These are phyloP conservation scores for Tulasnella sp. DNA, from an alignment of 768 basidiomycete genomes.

Conservation along the genomic window DNA sequence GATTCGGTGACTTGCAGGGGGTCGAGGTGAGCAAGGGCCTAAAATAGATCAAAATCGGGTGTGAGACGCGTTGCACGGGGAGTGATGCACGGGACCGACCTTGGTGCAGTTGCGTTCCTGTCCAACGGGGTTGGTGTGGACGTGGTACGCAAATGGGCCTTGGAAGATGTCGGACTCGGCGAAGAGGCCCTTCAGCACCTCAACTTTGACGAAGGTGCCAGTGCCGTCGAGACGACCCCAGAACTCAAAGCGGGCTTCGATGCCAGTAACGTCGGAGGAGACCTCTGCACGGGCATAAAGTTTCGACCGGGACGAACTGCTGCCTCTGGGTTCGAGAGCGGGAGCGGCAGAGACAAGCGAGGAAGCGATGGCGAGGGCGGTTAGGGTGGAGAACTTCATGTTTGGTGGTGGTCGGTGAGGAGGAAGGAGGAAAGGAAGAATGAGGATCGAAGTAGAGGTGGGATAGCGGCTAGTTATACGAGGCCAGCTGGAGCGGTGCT, in stretches of 20 bases:
- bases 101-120: conserved; percentile 9
- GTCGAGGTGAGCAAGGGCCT: conserved; percentile 14
- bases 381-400: not conserved
- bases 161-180: not conserved
- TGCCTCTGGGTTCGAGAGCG: not conserved
- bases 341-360: not conserved
- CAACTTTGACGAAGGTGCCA: conserved; percentile 1
- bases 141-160: conserved; percentile 3
- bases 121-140: conserved; percentile 14
- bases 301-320: not conserved
- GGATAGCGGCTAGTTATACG: not conserved
- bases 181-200: not conserved
- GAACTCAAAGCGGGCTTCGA: conserved; percentile 9
- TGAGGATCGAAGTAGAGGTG: not conserved
- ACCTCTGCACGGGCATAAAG: not conserved
- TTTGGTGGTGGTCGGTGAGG: not conserved
- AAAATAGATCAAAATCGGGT: not conserved
- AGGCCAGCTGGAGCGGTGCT: too few relatives aligned
- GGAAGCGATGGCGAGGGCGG: not conserved
- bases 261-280: not conserved
- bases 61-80: not conserved
- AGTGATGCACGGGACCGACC: not conserved
- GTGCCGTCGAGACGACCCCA: conserved; percentile 1
- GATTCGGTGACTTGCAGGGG: not conserved
- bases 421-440: not conserved